Base-by-base conservation (phyloP, 2,329 filamentous ascomycete species). In the Pseudogymnoascus sp. region DNA sequence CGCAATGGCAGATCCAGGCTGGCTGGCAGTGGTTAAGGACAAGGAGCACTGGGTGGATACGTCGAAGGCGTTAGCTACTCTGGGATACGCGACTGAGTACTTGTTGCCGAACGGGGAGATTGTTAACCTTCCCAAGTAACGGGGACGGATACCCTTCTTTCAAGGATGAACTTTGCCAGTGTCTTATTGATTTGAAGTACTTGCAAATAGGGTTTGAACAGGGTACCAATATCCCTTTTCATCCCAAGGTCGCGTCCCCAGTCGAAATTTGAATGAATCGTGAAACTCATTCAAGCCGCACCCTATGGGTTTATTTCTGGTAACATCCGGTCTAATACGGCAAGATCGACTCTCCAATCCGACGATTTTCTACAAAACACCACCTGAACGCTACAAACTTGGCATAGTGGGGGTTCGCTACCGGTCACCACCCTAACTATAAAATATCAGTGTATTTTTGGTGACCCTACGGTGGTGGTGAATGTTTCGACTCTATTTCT, bases 11-110 rank as follows among this genome's bases (percentile, higher is more conserved):
- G 71, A 73, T 61, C 71, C 70, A 6, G 71, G 70, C 11, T 74
- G 69, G 69, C 31, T 46, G 7, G 56, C 11, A 7, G 59, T 68
- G 0, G 59, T 72, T n/a, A 67, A 69, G 61, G 66, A 72, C 59
- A 66, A 73, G 64, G 70, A 72, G n/a, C 65, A 73, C 17, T 72
- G 70, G 70, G 68, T 72, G 63, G 70, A 72, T 62, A 67, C 65
- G 6, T 64, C 66, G 1, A 72, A 64, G 64, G 69, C 70, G 3
- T 67, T 72, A 63, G 44, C 71, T 17, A 70, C 71, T 3, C 60
- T 72, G 5, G 68, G 71, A 29, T 66, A 71, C 61, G 50, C 53
- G 37, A 71, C 68, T 1, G 66, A 70, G 3, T 73, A 71, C 50
- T 62, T 74, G 17, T 61, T 70, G 59, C 65, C 68, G 60, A 66